Evolutionary conservation across 805 yeast genomes (phyloP), one percentile per base, ranked within the genome.

Genomic region (Hemisphaericaspora nanyangensis): DNA sequence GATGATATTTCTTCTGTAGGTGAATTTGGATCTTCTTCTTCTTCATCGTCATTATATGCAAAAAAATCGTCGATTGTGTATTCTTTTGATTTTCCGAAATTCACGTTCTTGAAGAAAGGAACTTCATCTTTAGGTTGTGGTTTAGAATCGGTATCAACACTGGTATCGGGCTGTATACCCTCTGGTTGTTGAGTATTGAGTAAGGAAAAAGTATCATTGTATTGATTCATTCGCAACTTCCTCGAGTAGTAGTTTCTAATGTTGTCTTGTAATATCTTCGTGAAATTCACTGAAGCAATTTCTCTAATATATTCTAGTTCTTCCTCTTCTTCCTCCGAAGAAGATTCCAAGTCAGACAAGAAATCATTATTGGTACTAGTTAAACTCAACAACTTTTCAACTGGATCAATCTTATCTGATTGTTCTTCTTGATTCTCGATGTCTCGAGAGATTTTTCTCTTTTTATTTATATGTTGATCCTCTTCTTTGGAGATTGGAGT

Each of bases 401-500:
- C 71, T 5, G 73, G 74, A 46, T 68, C 74, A 19, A 67, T 58
- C 38, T 51, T 61, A 43, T 65, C 69, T 22, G 50, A 46, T n/a
- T 48, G 33, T 12, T 16, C 42, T 30, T 20, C 17, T 22, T 22
- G 12, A 32, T 17, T 26, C n/a, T 11, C 20, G 13, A 20, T 19
- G 3, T 19, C 17, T 26, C 31, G 19, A 13, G 25, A 17, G 17
- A 35, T n/a, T 33, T 39, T 32, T 36, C 39, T 43, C 29, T 34
- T 31, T 43, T 39, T 34, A 32, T 38, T 5, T 35, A 33, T 17
- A 38, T 18, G 36, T 38, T 46, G 35, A 44, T 39, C 36, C 31
- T 45, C 28, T 32, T 37, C 16, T 17, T 16, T 3, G 20, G 16
- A 16, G 33, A 29, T 29, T 17, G 31, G 29, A 13, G 16, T 12